A percentile compares a stretch with the other conserved stretches of the same genome.
phyloP scores from a whole-genome alignment of 306 rosid genomes.

The Medicago lupulina region DNA sequence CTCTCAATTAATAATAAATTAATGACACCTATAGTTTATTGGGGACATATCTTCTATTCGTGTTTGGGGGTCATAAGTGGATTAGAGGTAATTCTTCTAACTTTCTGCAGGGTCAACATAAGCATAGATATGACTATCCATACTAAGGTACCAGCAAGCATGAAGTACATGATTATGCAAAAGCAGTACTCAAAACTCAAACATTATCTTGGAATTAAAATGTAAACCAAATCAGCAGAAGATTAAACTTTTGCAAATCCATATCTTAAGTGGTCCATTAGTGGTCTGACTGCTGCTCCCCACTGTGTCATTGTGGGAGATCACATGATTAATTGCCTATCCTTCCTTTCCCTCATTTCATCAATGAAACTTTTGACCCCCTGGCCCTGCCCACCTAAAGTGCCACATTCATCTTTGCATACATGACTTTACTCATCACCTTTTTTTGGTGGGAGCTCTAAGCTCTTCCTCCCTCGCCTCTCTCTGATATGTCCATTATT shows the following conservation, averaged over 20 bases:
- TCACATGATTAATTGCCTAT: constrained; percentile 27
- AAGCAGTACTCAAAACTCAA: constrained; percentile 12
- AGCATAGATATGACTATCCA: no score
- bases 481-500: constrained; percentile 26
- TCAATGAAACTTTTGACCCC: constrained; percentile 42
- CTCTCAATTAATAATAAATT: no score
- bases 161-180: constrained; percentile 7
- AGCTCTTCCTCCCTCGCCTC: neutral
- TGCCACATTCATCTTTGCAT: constrained; percentile 38
- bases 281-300: constrained; percentile 54
- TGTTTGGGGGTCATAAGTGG: no score
- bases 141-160: no score
- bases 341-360: constrained; percentile 32
- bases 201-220: constrained; percentile 20
- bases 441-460: constrained; percentile 11
- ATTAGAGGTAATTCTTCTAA: no score
- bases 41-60: no score
- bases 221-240: constrained; percentile 9
- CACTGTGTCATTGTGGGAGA: constrained; percentile 42
- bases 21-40: no score
- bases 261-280: constrained; percentile 45
- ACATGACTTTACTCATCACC: constrained; percentile 25
- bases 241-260: constrained; percentile 1
- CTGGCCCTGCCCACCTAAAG: constrained; percentile 18
- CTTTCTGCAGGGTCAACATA: no score